These are phyloP conservation scores for Bacterosira constricta DNA, from an alignment of 108 stramenopile genomes.

Conservation along the genomic window DNA sequence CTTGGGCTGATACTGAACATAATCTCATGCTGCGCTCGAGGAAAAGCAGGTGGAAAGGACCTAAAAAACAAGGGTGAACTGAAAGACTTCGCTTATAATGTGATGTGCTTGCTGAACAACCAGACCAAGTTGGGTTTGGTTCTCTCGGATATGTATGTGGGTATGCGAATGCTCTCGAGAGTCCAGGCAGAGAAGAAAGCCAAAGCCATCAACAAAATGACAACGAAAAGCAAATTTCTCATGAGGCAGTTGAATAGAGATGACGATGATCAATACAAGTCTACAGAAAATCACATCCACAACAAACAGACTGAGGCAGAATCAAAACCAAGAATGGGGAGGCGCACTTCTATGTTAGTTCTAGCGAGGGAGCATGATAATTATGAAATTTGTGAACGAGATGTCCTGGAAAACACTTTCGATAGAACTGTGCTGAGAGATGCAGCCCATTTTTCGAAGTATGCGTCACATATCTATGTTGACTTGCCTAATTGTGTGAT, in stretches of 20 bases:
- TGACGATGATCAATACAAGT: not conserved
- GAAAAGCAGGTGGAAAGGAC: conserved; percentile 18
- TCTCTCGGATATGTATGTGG: conserved; percentile 24
- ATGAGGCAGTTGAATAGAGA: not conserved
- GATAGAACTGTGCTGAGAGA: conserved; percentile 3
- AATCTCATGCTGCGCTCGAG: not conserved
- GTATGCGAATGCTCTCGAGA: conserved; percentile 14
- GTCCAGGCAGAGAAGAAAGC: conserved; percentile 12
- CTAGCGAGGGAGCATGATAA: not conserved
- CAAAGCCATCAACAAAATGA: not conserved
- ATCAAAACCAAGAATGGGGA: no score
- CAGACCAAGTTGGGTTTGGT: conserved; percentile 11
- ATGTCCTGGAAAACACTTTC: conserved; percentile 4
- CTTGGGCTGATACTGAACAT: conserved; percentile 17
- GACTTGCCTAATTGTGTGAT: not conserved
- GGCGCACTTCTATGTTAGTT: conserved; percentile 6
- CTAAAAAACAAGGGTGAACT: conserved; percentile 10
- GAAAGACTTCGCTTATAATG: not conserved
- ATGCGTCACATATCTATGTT: conserved; percentile 14
- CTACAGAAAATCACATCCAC: no score
- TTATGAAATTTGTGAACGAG: conserved; percentile 8
- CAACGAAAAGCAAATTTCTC: not conserved
- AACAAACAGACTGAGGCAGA: no score
- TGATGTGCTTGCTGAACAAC: conserved; percentile 24
- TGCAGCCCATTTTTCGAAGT: conserved; percentile 18